These are phyloP conservation scores for Pyricularia pennisetigena DNA, from an alignment of 2,329 filamentous ascomycete species.

Conservation along the genomic window DNA sequence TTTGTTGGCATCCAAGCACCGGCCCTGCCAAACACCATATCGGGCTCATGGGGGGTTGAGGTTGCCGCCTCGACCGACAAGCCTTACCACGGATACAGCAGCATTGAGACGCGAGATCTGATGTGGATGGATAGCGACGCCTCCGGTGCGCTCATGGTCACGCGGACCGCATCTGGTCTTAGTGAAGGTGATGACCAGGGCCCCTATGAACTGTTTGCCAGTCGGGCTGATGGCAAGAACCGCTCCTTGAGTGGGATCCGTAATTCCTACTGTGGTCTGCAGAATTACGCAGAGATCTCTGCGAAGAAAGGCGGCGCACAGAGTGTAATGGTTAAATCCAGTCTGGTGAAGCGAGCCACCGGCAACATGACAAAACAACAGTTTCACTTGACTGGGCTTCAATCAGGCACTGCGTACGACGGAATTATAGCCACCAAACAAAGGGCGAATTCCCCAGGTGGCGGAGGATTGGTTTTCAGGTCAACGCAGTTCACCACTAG, in stretches of 20 bases:
- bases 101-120: constrained; percentile 44
- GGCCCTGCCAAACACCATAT: constrained; percentile 47
- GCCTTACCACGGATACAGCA: constrained; percentile 60
- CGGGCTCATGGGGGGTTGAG: constrained; percentile 67
- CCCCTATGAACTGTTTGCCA: constrained; percentile 71
- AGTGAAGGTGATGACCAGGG: constrained; percentile 36
- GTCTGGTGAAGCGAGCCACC: constrained; percentile 59
- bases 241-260: constrained; percentile 57
- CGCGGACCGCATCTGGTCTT: constrained; percentile 56
- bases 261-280: constrained; percentile 75
- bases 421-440: constrained; percentile 61
- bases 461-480: constrained; percentile 68
- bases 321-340: constrained; percentile 38
- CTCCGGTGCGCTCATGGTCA: constrained; percentile 67
- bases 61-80: constrained; percentile 74
- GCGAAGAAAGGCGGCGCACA: constrained; percentile 42
- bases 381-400: constrained; percentile 73
- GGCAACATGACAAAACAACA: constrained; percentile 71
- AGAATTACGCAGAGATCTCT: constrained; percentile 52
- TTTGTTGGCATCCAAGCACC: constrained; percentile 71
- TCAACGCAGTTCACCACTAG: constrained; percentile 70
- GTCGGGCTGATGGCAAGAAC: constrained; percentile 46
- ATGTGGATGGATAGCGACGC: constrained; percentile 81
- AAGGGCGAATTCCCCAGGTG: constrained; percentile 38
- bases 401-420: constrained; percentile 59